Base-by-base conservation (phyloP, 2,329 filamentous ascomycete genomes). In the Cladosporium cucumerinum region DNA sequence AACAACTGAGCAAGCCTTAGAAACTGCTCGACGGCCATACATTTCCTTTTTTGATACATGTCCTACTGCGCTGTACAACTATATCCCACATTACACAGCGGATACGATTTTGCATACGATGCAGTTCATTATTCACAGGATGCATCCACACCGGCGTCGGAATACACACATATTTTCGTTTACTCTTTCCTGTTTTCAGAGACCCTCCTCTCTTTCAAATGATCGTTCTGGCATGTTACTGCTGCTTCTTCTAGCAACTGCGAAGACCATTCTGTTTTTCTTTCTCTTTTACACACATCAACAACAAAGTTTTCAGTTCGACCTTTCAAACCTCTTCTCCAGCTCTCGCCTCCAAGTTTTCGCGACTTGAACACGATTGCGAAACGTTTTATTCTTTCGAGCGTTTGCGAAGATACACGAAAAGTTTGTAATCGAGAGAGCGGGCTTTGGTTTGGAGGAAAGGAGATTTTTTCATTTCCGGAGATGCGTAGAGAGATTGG, bases 1-100 rank as follows among this genome's bases (percentile, higher is more conserved):
- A 86, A 74, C 84, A 86, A 75, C 78, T 86, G 67, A 79, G 78
- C 57, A 86, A 86, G 76, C 84, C 84, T 61, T 77, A 65, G 70
- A 58, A 16, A 26, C 36, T 36, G 43, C 36, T 30, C 39, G 43
- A n/a, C 18, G 39, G 43, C 58, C 23, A 46, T 30, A 10, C 30
- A 30, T 25, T 21, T 48, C 12, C 1, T 61, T 25, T 30, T 36
- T 34, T 62, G 23, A 32, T 23, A 43, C n/a, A 25, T 55, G 32
- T 61, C 34, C 21, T 46, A 54, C 34, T 62, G 51, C 36, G 60
- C 60, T 54, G 32, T 62, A 61, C 32, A 43, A 32, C 28, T 46
- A 46, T 51, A 21, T 51, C 30, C 39, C 43, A 61, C 28, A 51
- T 51, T 46, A 46, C 48, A 51, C 58, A 61, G 58, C 58, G 14